Evolutionary conservation across 2,329 filamentous ascomycete genomes (phyloP), one percentile per base, ranked within the genome.

Genomic region (Calonectria montana): DNA sequence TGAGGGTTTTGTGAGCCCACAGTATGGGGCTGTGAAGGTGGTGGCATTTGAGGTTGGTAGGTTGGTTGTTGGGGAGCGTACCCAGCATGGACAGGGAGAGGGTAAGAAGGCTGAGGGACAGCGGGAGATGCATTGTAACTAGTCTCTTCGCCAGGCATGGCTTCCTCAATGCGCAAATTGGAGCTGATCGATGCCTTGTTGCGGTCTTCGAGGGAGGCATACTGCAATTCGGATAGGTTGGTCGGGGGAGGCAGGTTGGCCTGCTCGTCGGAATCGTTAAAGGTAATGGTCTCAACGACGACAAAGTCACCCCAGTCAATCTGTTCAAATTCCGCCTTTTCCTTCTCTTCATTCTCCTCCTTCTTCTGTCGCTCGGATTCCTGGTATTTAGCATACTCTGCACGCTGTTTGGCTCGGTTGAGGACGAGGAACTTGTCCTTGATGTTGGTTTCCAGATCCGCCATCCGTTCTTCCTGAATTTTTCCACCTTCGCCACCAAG

Each of bases 261-360:
- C 74, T 94, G 90, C 76, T 98, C 96, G 82, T 99, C 97, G 45
- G 91, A 90, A 77, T 98, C 96, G 70, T 91, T 95, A 83, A 99
- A 99, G 18, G 95, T 88, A 66, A 99, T 96, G 0, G 96, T 98
- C 84, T 98, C 97, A 53, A 98, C 95, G 23, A 99, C 94, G 39
- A 96, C 93, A 79, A 99, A 99, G 81, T 98, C 96, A 80, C 97
- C 94, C 97, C 97, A 99, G 83, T 99, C 97, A 74, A 99, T 97
- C 78, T 97, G 93, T 1, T 94, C 93, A 83, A 97, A 92, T 66
- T 91, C 87, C 25, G 88, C 85, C 79, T 92, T 92, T 82, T 98
- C 94, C 79, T 95, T 91, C 80, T 97, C 94, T 47, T 93, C 93
- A 74, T 96, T 92, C 80, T 97, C 95, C 79, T 97, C 95, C 81